These are phyloP conservation scores for Populus alba DNA, from an alignment of 345 rosid species.

Conservation along the genomic window DNA sequence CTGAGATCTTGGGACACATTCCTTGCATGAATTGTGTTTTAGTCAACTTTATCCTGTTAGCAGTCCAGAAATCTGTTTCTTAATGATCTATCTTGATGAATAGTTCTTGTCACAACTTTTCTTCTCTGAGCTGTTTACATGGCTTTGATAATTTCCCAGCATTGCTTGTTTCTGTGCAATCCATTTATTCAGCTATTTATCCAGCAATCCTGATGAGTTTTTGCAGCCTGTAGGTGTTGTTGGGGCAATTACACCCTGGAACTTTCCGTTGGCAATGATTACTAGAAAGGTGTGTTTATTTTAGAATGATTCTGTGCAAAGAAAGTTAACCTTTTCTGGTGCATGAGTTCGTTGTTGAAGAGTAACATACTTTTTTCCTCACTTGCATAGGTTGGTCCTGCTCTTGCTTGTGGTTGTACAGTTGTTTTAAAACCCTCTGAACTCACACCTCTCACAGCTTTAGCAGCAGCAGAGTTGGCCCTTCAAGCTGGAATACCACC, in stretches of 20 bases:
- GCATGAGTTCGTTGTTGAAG: slow-evolving; percentile 3
- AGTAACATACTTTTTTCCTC: slow-evolving; percentile 25
- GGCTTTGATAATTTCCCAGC: neutral
- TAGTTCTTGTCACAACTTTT: neutral
- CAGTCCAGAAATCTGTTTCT: neutral
- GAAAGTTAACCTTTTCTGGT: neutral
- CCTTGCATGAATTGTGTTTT: neutral
- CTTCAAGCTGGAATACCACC: slow-evolving; percentile 98
- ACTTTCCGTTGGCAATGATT: slow-evolving; percentile 98
- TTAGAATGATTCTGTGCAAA: neutral
- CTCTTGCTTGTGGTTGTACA: slow-evolving; percentile 98
- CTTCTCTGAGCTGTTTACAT: neutral
- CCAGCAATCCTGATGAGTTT: slow-evolving; percentile 11
- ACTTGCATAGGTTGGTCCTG: slow-evolving; percentile 81
- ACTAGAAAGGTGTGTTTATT: slow-evolving; percentile 74
- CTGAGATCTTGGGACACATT: neutral
- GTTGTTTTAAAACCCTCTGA: slow-evolving; percentile 95
- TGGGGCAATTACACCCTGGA: slow-evolving; percentile 96
- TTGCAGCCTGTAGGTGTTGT: slow-evolving; percentile 95
- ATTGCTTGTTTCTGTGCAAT: neutral
- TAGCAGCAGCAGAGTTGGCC: slow-evolving; percentile 91
- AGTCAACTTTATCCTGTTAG: neutral
- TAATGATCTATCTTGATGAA: neutral
- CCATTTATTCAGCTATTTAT: neutral
- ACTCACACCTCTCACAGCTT: slow-evolving; percentile 89